Base-by-base conservation (phyloP, 2,329 filamentous ascomycete genomes). In the Epichloe festucae region DNA sequence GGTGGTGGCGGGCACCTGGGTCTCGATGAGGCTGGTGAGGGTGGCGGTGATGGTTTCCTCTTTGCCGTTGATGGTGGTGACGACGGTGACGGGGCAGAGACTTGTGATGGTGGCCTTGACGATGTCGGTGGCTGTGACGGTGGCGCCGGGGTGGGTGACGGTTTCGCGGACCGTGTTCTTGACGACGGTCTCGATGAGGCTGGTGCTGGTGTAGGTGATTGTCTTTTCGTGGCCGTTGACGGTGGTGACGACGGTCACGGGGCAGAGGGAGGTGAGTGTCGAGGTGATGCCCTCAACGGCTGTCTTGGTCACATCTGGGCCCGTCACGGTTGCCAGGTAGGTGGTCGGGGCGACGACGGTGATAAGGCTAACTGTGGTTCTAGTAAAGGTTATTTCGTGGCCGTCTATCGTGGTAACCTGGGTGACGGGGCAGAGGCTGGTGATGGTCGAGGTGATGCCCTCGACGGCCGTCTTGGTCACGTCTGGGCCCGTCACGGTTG, bases 211-310 rank as follows among this genome's bases (percentile, higher is more conserved):
- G 55, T 67, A 68, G 38, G 67, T 62, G 12, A 66, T 67, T 34
- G 64, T 62, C 3, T 61, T 60, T 4, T 66, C 62, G 21, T 62
- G 59, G 34, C 75, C 75, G 21, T 59, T 65, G 4, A 74, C 51
- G 1, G 70, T 73, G 60, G 68, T 69, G 39, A 69, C 70, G 57
- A 71, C 65, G 3, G 71, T 74, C 15, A 73, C 58, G 19, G 73
- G 71, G 60, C 67, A 73, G 10, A 73, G 62, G 17, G 63, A 66
- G 12, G 73, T 76, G 43, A 68, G 48, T 21, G 70, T 73, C 5
- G 63, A 66, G 57, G 71, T 69, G n/a, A 62, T 63, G 11, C 67
- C 62, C 34, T 64, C 61, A 15, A 61, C 62, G 1, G 60, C 60
- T 0, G 65, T 67, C 51, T 63, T 54, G 3, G 66, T 70, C 27